Conservation (phyloP, 805 yeast genomes). For the Cyberlindnera euphorbiiphila region DNA sequence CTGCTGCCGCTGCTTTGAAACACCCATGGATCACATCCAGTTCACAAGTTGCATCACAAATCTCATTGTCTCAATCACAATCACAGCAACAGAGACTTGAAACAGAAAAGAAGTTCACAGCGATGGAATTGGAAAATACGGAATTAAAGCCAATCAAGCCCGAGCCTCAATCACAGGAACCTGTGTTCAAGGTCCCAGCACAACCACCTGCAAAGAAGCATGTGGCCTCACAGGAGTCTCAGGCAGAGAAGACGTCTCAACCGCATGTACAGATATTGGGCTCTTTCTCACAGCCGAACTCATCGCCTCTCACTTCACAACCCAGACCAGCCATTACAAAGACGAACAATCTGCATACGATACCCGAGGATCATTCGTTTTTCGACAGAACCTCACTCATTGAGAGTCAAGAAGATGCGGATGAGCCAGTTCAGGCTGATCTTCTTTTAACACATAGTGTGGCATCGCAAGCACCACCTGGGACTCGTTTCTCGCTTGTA, state of each 20-base stretch:
- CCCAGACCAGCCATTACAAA: neutral
- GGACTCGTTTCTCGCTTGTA: constrained; percentile 58
- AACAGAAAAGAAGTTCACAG: constrained; percentile 8
- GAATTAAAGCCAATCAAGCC: neutral
- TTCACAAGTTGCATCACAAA: constrained; percentile 31
- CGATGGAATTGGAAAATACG: neutral
- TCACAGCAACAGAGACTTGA: constrained; percentile 56
- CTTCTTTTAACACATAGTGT: neutral
- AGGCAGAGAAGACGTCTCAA: neutral
- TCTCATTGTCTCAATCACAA: constrained; percentile 67
- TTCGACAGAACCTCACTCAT: constrained; percentile 25
- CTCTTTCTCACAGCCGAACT: too few relatives aligned
- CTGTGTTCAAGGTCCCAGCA: constrained; percentile 23
- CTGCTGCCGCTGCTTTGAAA: constrained; percentile 69
- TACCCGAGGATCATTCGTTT: constrained; percentile 19
- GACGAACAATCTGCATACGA: constrained; percentile 1
- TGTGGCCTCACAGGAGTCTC: constrained; percentile 4
- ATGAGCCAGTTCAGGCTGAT: constrained; percentile 17
- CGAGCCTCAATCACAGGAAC: constrained; percentile 9
- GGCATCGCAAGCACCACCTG: constrained; percentile 39
- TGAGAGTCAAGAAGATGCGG: constrained; percentile 3
- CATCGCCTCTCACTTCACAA: too few relatives aligned
- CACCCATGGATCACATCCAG: constrained; percentile 71
- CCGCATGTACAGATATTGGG: neutral
- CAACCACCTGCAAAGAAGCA: constrained; percentile 13